These are phyloP conservation scores for Incumbomyces delicatus DNA, from an alignment of 2,329 filamentous ascomycete genomes.

Conservation along the genomic window DNA sequence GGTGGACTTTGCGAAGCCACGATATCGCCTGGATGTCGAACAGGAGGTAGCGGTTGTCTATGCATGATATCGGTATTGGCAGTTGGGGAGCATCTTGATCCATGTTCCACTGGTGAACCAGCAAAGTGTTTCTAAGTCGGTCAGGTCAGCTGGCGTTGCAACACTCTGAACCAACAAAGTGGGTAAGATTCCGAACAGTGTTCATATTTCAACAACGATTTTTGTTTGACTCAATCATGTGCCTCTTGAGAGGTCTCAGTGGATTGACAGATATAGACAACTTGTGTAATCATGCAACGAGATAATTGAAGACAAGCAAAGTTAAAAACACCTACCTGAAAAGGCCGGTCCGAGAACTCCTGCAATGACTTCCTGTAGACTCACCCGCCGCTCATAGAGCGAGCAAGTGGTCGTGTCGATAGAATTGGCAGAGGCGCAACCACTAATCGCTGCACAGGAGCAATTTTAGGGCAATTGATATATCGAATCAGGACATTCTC, in stretches of 20 bases:
- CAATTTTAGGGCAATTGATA: too few species aligned
- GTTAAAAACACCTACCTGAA: neutral
- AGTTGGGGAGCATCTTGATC: constrained; percentile 32
- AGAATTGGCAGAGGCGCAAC: too few species aligned
- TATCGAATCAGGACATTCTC: too few species aligned
- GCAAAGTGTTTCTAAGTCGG: neutral
- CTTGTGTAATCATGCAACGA: constrained; percentile 48
- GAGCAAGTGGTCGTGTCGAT: too few species aligned
- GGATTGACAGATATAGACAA: constrained; percentile 66
- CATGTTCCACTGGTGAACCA: neutral
- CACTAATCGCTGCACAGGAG: too few species aligned
- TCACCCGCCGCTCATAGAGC: too few species aligned
- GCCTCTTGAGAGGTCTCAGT: constrained; percentile 48
- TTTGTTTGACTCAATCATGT: constrained; percentile 36
- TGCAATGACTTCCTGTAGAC: too few species aligned
- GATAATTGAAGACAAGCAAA: neutral
- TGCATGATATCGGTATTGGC: constrained; percentile 68
- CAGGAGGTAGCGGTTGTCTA: constrained; percentile 73
- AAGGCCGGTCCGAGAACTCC: too few species aligned
- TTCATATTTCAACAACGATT: constrained; percentile 38
- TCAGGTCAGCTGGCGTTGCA: neutral
- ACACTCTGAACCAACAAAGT: neutral
- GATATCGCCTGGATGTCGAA: constrained; percentile 78
- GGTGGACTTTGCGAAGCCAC: constrained; percentile 66
- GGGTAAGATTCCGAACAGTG: neutral